A percentile compares a stretch with the other conserved stretches of the same genome.
These are phyloP conservation scores for Penicillium griseofulvum DNA, from an alignment of 2,329 filamentous ascomycete genomes.

Conservation along the genomic window DNA sequence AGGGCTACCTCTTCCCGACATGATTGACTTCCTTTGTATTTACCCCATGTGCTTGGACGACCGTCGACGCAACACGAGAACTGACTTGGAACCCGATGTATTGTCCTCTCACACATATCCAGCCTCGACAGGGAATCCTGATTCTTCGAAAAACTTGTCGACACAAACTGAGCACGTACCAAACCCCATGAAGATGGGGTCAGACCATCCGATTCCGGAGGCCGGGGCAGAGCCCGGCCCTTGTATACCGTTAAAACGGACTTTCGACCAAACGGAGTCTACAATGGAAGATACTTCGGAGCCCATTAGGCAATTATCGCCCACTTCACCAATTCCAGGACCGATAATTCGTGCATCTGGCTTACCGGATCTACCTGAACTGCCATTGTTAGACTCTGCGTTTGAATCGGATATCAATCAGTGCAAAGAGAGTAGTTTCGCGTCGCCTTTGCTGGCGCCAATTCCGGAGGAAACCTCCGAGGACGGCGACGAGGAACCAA, in stretches of 20 bases:
- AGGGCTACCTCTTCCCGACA: background rate
- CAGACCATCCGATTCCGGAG: background rate
- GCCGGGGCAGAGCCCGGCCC: too few relatives aligned
- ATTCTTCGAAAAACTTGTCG: background rate
- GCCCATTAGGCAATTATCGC: too few relatives aligned
- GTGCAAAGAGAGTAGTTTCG: background rate
- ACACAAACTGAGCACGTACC: background rate
- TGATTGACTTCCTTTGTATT: conserved; percentile 1
- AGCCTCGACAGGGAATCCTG: background rate
- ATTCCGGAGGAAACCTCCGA: background rate
- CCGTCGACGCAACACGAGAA: background rate
- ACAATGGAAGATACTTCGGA: background rate
- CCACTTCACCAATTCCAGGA: background rate
- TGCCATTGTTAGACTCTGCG: background rate
- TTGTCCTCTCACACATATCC: background rate
- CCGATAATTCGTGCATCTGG: background rate
- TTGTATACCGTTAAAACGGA: background rate
- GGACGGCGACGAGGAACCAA: background rate
- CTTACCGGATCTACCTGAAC: background rate
- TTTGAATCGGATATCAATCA: background rate
- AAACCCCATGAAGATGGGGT: background rate
- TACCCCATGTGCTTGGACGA: background rate
- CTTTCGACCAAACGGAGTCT: background rate
- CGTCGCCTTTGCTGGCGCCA: background rate
- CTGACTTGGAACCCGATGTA: background rate